A percentile compares a stretch with the other conserved stretches of the same genome.
phyloP scores from a whole-genome alignment of 169 alveolate species.

The Amoebophrya sp. region DNA sequence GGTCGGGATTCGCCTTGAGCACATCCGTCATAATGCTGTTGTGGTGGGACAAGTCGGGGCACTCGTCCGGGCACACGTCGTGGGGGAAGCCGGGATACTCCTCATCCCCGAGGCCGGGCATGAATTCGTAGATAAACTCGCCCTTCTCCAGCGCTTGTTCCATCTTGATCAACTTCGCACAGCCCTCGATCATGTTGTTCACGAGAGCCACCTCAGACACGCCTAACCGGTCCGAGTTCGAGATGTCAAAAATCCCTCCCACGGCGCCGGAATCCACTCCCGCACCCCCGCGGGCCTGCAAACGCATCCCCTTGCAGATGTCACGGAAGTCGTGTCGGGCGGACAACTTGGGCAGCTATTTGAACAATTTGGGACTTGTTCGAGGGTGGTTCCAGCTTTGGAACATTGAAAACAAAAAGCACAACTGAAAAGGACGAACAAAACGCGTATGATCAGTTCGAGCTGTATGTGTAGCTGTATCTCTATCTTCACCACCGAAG shows the following conservation, averaged over 20 bases:
- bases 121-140: not conserved
- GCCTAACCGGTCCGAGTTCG: slow-evolving; percentile 45
- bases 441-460: too few species aligned
- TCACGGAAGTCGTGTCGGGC: slow-evolving; percentile 37
- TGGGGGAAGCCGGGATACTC: slow-evolving; percentile 42
- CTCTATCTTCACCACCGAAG: too few species aligned
- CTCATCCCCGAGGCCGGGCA: slow-evolving; percentile 42
- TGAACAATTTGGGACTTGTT: too few species aligned
- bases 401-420: too few species aligned
- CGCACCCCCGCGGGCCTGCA: slow-evolving; percentile 40
- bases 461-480: too few species aligned
- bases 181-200: slow-evolving; percentile 39
- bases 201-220: slow-evolving; percentile 42
- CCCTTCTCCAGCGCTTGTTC: slow-evolving; percentile 31
- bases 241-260: slow-evolving; percentile 41
- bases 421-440: too few species aligned
- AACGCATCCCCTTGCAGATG: slow-evolving; percentile 32
- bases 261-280: slow-evolving; percentile 42
- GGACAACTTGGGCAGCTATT: slow-evolving; percentile 23
- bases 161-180: slow-evolving; percentile 34
- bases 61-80: slow-evolving; percentile 35
- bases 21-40: slow-evolving; percentile 36
- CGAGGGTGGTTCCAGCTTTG: too few species aligned
- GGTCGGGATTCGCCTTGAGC: slow-evolving; percentile 10
- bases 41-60: slow-evolving; percentile 33